These are phyloP conservation scores for Oxyria digyna DNA, from an alignment of 148 eudicot species.

Conservation along the genomic window DNA sequence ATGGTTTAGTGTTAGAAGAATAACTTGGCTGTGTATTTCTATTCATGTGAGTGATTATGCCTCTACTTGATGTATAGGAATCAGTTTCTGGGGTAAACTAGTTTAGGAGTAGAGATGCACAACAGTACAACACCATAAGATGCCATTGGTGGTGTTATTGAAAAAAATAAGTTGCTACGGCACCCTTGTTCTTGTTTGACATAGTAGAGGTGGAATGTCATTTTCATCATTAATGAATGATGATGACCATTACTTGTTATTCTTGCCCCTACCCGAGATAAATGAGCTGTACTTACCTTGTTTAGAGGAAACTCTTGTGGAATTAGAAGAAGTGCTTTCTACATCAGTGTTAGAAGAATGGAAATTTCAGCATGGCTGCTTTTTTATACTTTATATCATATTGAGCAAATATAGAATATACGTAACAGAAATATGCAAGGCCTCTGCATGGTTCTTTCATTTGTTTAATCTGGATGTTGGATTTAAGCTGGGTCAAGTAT, in stretches of 20 bases:
- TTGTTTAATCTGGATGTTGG: not conserved
- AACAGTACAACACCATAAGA: too few species aligned
- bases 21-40: not conserved
- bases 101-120: not conserved
- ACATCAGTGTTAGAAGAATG: not conserved
- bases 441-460: not conserved
- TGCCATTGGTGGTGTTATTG: too few species aligned
- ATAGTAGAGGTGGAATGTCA: not conserved
- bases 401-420: not conserved
- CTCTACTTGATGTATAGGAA: not conserved
- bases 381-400: not conserved
- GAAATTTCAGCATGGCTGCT: not conserved
- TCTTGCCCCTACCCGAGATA: not conserved
- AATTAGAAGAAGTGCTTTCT: not conserved
- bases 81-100: not conserved
- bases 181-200: not conserved
- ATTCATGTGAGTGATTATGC: not conserved
- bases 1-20: not conserved
- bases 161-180: not conserved
- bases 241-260: not conserved
- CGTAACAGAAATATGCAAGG: not conserved
- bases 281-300: not conserved
- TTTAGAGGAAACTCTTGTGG: not conserved
- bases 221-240: conserved; percentile 4
- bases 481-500: not conserved